Evolutionary conservation across 23 red algal species (phyloP).

Genomic region (Cyanidiococcus yangmingshanensis): DNA sequence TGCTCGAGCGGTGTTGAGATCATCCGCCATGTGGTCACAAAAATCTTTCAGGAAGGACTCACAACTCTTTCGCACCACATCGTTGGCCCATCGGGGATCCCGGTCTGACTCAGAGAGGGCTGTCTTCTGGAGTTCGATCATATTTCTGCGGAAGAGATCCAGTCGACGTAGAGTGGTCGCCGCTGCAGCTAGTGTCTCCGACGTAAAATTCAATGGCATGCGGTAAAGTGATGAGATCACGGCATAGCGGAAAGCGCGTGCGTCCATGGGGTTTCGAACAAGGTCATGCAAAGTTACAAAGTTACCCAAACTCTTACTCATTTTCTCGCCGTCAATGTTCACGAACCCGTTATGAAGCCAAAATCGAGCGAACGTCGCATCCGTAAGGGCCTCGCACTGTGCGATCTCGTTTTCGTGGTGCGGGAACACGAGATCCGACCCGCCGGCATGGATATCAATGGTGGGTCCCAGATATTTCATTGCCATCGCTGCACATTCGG

Average conservation of each 20-base stretch:
- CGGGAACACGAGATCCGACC: constrained; percentile 88
- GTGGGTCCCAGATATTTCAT: constrained; percentile 72
- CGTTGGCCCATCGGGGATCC: constrained; percentile 1
- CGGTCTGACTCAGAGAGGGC: not conserved
- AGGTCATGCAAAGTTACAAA: constrained; percentile 72
- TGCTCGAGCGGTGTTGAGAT: constrained; percentile 87
- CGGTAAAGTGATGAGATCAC: constrained; percentile 83
- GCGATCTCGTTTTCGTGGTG: constrained; percentile 99
- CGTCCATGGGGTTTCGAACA: constrained; percentile 28
- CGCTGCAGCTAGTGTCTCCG: constrained; percentile 44
- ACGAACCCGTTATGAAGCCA: constrained; percentile 99
- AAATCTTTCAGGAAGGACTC: constrained; percentile 1
- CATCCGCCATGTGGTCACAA: constrained; percentile 73
- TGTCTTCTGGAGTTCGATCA: not conserved
- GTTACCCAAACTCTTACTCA: constrained; percentile 93
- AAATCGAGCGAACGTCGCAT: constrained; percentile 44
- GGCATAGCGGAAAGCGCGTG: constrained; percentile 80
- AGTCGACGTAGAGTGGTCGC: constrained; percentile 50
- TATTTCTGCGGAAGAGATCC: constrained; percentile 47
- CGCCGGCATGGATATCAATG: constrained; percentile 94
- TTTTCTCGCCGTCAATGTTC: constrained; percentile 83
- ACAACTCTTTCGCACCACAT: not conserved
- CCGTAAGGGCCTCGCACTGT: constrained; percentile 66
- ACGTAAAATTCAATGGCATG: constrained; percentile 61
- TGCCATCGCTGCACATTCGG: constrained; percentile 97